Percentiles rank a stretch among this genome's conserved stretches.
Conservation (phyloP, 2,329 filamentous ascomycete genomes). For the Trichophyton equinum region DNA sequence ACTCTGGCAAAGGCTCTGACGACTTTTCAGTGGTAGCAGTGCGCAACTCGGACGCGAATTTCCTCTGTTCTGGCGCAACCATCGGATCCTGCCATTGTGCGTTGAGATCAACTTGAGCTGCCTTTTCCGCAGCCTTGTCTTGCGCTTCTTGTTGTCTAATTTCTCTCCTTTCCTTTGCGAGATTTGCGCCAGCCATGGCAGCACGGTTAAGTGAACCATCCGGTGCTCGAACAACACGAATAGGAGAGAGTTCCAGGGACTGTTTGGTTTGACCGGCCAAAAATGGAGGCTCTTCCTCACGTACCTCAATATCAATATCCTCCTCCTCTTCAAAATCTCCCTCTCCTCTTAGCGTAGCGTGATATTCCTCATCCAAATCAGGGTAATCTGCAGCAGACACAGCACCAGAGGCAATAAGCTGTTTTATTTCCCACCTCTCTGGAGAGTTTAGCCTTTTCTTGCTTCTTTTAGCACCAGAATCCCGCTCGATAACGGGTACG, state of each 20-base stretch:
- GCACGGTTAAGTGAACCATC: slow-evolving; percentile 96
- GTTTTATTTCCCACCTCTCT: slow-evolving; percentile 93
- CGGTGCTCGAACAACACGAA: slow-evolving; percentile 90
- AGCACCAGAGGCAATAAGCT: slow-evolving; percentile 89
- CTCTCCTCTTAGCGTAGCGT: slow-evolving; percentile 73
- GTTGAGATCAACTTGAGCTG: slow-evolving; percentile 66
- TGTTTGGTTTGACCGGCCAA: slow-evolving; percentile 92
- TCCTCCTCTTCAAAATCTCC: slow-evolving; percentile 85
- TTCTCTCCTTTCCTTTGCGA: slow-evolving; percentile 84
- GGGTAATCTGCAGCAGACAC: slow-evolving; percentile 88
- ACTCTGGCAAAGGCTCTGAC: slow-evolving; percentile 67
- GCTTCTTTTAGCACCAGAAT: slow-evolving; percentile 45
- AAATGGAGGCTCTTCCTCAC: slow-evolving; percentile 93
- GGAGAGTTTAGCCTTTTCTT: slow-evolving; percentile 94
- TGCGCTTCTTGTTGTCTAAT: slow-evolving; percentile 78
- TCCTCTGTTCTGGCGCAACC: slow-evolving; percentile 68
- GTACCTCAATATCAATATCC: slow-evolving; percentile 92
- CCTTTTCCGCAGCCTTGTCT: slow-evolving; percentile 60
- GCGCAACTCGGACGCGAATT: slow-evolving; percentile 79
- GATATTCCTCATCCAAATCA: slow-evolving; percentile 86
- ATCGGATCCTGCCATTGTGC: slow-evolving; percentile 97
- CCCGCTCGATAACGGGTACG: slow-evolving; percentile 52
- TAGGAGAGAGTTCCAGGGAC: slow-evolving; percentile 85
- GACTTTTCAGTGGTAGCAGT: slow-evolving; percentile 49
- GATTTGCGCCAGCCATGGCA: slow-evolving; percentile 78